These are phyloP conservation scores for Neurospora discreta DNA, from an alignment of 495 filamentous ascomycete species.

Conservation along the genomic window DNA sequence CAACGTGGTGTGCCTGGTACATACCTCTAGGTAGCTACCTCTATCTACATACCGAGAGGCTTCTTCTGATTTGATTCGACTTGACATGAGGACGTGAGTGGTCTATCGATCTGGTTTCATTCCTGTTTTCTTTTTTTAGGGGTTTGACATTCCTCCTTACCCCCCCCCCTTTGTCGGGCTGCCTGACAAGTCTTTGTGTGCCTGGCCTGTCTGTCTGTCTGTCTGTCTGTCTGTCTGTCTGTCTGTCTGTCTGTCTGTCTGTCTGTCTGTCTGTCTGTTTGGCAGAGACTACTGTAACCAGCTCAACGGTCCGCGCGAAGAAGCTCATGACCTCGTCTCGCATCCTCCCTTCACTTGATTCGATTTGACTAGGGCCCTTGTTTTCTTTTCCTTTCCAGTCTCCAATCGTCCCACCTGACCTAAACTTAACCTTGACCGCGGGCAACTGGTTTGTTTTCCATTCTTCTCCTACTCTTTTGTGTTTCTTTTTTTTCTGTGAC, in stretches of 20 bases:
- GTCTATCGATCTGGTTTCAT: background rate
- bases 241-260: too few relatives aligned
- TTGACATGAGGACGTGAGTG: background rate
- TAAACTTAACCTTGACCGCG: background rate
- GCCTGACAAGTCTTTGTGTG: background rate
- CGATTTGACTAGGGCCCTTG: background rate
- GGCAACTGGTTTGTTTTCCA: background rate
- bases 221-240: too few relatives aligned
- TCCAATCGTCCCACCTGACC: background rate
- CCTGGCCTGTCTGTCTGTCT: too few relatives aligned
- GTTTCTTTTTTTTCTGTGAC: background rate
- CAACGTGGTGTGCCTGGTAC: background rate
- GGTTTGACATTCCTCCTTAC: background rate
- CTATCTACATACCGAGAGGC: background rate
- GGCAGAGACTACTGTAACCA: background rate
- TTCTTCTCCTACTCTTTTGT: background rate
- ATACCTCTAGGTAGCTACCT: too few relatives aligned
- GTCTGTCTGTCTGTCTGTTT: too few relatives aligned
- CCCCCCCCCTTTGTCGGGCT: background rate
- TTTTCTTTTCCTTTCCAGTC: background rate
- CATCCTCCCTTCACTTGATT: background rate
- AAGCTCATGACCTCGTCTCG: background rate
- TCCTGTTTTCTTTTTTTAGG: background rate
- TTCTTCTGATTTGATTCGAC: background rate
- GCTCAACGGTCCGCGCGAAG: background rate